phyloP scores from a whole-genome alignment of 495 filamentous ascomycete genomes.

The Penicillium antarcticum region DNA sequence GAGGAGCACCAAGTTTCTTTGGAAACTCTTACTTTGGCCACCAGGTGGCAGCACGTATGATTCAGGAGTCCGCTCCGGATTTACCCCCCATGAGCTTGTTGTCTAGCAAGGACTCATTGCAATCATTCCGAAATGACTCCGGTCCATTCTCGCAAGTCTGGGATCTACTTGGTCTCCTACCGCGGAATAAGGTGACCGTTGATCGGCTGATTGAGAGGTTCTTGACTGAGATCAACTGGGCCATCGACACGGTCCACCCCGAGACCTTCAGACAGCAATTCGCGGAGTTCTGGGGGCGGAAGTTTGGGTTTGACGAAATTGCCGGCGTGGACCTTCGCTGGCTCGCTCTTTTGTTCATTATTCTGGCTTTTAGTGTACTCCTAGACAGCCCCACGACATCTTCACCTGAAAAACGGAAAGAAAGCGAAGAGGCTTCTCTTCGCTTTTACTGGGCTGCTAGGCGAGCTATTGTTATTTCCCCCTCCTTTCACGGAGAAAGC shows the following conservation, averaged over 20 bases:
- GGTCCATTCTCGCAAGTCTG: conserved; percentile 16
- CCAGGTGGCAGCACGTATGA: conserved; percentile 15
- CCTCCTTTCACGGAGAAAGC: conserved; percentile 16
- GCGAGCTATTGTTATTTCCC: conserved; percentile 15
- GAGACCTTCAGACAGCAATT: conserved; percentile 13
- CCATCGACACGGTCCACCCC: conserved; percentile 13
- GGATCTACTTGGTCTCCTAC: conserved; percentile 13
- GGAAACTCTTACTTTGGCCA: conserved; percentile 18
- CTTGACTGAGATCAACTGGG: conserved; percentile 13
- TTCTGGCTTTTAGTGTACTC: conserved; percentile 13
- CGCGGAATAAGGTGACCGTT: conserved; percentile 15
- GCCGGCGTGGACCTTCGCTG: conserved; percentile 14
- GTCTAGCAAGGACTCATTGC: conserved; percentile 13
- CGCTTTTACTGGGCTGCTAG: conserved; percentile 15
- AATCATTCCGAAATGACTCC: conserved; percentile 15
- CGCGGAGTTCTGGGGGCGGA: conserved; percentile 13
- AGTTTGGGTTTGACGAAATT: conserved; percentile 18
- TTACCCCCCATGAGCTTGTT: conserved; percentile 14
- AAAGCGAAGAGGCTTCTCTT: conserved; percentile 15
- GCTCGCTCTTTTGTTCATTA: conserved; percentile 14
- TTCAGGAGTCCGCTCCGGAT: conserved; percentile 15
- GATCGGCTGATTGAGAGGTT: conserved; percentile 15
- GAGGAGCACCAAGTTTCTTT: conserved; percentile 14
- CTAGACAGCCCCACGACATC: conserved; percentile 3
- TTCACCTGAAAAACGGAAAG: conserved; percentile 14